These are phyloP conservation scores for Trametes maxima DNA, from an alignment of 768 basidiomycete genomes.

Conservation along the genomic window DNA sequence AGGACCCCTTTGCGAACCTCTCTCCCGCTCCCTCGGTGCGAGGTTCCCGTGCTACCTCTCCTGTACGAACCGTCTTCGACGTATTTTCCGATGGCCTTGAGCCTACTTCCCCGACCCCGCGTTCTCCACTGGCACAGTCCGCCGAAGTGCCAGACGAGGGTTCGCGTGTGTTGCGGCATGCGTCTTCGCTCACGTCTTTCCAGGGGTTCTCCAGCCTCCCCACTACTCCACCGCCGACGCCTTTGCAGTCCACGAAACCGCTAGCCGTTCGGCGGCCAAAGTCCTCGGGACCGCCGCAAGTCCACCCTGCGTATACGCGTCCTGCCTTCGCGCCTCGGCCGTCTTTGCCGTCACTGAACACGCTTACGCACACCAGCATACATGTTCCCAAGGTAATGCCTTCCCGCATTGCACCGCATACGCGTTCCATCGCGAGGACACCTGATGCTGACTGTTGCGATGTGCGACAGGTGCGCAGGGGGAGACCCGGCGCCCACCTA, in stretches of 20 bases:
- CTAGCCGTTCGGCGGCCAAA: constrained; percentile 30
- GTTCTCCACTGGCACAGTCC: constrained; percentile 26
- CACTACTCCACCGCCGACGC: constrained; percentile 25
- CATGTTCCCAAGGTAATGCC: constrained; percentile 40
- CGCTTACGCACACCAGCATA: constrained; percentile 41
- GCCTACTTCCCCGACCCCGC: constrained; percentile 14
- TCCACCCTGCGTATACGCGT: constrained; percentile 43
- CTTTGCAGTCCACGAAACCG: constrained; percentile 16
- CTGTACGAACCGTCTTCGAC: constrained; percentile 22
- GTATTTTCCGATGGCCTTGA: constrained; percentile 5
- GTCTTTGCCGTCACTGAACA: constrained; percentile 45
- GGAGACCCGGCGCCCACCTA: constrained; percentile 44
- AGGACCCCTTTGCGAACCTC: constrained; percentile 75
- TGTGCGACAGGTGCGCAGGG: constrained; percentile 40
- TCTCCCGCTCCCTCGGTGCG: constrained; percentile 31
- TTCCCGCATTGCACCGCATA: neutral
- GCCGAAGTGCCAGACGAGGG: constrained; percentile 1
- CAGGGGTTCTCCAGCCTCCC: constrained; percentile 3
- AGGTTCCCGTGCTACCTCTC: constrained; percentile 19
- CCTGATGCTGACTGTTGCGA: constrained; percentile 13
- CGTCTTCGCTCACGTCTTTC: constrained; percentile 16
- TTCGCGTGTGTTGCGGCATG: constrained; percentile 11
- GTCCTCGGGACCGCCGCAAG: constrained; percentile 39
- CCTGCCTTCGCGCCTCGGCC: constrained; percentile 45
- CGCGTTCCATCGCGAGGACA: constrained; percentile 5